These are phyloP conservation scores for Penicillium maclennaniae DNA, from an alignment of 495 filamentous ascomycete species.

Conservation along the genomic window DNA sequence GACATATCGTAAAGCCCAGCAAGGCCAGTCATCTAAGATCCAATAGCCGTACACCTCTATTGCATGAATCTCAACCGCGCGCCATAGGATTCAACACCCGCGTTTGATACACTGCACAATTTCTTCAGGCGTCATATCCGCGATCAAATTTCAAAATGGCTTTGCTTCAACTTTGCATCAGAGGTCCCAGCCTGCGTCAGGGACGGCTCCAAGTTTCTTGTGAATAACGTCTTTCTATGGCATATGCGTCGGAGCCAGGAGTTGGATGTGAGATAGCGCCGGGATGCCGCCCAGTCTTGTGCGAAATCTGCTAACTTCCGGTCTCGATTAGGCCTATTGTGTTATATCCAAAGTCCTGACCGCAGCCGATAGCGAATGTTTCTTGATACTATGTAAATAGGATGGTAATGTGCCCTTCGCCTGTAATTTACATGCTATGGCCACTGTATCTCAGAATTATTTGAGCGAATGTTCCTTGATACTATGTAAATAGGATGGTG, in stretches of 20 bases:
- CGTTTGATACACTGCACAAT: too few species aligned
- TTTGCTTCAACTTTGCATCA: too few species aligned
- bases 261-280: slow-evolving; percentile 74
- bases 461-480: slow-evolving; percentile 66
- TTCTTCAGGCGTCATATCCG: too few species aligned
- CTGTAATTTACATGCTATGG: slow-evolving; percentile 74
- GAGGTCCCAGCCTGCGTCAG: slow-evolving; percentile 59
- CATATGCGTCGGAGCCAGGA: slow-evolving; percentile 78
- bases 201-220: slow-evolving; percentile 78
- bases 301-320: slow-evolving; percentile 61
- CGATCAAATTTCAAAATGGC: too few species aligned
- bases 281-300: slow-evolving; percentile 67
- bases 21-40: too few species aligned
- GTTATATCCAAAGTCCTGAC: slow-evolving; percentile 74
- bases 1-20: too few species aligned
- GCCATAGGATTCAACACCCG: too few species aligned
- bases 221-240: slow-evolving; percentile 91
- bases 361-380: slow-evolving; percentile 84
- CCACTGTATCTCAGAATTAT: slow-evolving; percentile 61
- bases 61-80: too few species aligned
- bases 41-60: too few species aligned
- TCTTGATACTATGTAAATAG: slow-evolving; percentile 21
- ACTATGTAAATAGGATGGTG: too few species aligned
- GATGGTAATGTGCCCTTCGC: too few species aligned
- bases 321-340: slow-evolving; percentile 61